These are phyloP conservation scores for Phaseolus coccineus DNA, from an alignment of 331 rosid species.

Conservation along the genomic window DNA sequence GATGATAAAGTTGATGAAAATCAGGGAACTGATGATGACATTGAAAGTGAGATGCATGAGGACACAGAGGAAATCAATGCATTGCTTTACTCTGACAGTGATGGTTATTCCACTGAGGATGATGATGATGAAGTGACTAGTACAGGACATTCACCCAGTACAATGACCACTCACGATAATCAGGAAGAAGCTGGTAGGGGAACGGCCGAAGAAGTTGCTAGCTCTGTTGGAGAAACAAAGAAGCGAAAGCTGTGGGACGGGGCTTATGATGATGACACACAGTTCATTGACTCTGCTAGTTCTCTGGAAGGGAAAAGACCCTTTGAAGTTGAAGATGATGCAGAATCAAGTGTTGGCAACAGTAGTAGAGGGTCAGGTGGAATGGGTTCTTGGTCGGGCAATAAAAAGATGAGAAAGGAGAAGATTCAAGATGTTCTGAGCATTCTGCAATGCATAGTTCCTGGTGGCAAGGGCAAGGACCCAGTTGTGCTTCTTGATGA, in stretches of 20 bases:
- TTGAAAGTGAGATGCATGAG: slow-evolving; percentile 91
- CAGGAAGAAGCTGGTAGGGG: slow-evolving; percentile 36
- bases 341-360: slow-evolving; percentile 64
- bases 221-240: slow-evolving; percentile 64
- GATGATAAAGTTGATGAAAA: slow-evolving; percentile 55
- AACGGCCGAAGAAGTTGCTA: slow-evolving; percentile 65
- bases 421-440: slow-evolving; percentile 73
- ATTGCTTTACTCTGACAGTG: slow-evolving; percentile 84
- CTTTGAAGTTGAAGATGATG: slow-evolving; percentile 55
- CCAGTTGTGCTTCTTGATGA: slow-evolving; percentile 80
- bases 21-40: slow-evolving; percentile 56
- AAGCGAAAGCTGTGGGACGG: slow-evolving; percentile 67
- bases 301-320: slow-evolving; percentile 58
- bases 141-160: slow-evolving; percentile 94
- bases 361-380: slow-evolving; percentile 47
- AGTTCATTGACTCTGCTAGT: slow-evolving; percentile 66
- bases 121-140: slow-evolving; percentile 96
- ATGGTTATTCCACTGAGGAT: slow-evolving; percentile 65
- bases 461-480: slow-evolving; percentile 76
- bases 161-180: slow-evolving; percentile 64
- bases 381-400: slow-evolving; percentile 47
- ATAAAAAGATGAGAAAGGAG: slow-evolving; percentile 72
- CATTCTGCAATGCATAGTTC: slow-evolving; percentile 78
- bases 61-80: slow-evolving; percentile 96
- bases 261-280: slow-evolving; percentile 45